Base-by-base conservation (phyloP, 768 basidiomycete genomes). In the Guyanaporus albipodus region DNA sequence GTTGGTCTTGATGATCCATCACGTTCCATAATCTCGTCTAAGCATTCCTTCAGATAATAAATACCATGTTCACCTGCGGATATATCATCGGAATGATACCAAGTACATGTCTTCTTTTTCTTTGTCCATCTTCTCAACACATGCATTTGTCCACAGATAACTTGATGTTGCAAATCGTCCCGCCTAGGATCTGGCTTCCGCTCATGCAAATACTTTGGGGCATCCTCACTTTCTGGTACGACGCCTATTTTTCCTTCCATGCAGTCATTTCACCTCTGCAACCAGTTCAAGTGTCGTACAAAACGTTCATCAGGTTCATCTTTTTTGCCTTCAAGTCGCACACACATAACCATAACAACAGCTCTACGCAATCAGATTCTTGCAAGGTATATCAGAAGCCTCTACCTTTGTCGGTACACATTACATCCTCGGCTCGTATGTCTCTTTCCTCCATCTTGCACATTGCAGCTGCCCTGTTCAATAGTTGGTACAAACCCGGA, bases 341-440 rank as follows among this genome's bases (percentile, higher is more conserved):
- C 38, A 14, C 22, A 29, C 22, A 47, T 10, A 38, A 48, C 35
- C 35, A 9, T 38, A 34, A 46, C 44, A 42, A 9, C 42, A 83
- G 82, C 67, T 87, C 41, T 84, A 81, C 61, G 81, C 71, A 23
- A 83, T 87, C 49, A 75, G 84, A 8, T 87, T 88, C 59, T 75
- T 87, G 44, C 84, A 85, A 63, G 87, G 82, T 19, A 70, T 86
- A 46, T 77, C 80, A 7, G 86, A 88, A 63, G 77, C 84, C 0
- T 85, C 84, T 8, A 88, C 85, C 2, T 89, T 88, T 61, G 83
- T 83, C 22, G 86, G 86, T 28, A 80, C 82, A 14, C 83, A 84
- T 53, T 84, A 83, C 56, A 70, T 86, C 52, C 77, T 87, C 15
- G 83, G 85, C 52, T 81, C 81, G 83, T 85, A 56, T 48, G 80